A percentile compares a stretch with the other conserved stretches of the same genome.
Conservation (phyloP, 257 asterid genomes). For the Handroanthus guayacan region DNA sequence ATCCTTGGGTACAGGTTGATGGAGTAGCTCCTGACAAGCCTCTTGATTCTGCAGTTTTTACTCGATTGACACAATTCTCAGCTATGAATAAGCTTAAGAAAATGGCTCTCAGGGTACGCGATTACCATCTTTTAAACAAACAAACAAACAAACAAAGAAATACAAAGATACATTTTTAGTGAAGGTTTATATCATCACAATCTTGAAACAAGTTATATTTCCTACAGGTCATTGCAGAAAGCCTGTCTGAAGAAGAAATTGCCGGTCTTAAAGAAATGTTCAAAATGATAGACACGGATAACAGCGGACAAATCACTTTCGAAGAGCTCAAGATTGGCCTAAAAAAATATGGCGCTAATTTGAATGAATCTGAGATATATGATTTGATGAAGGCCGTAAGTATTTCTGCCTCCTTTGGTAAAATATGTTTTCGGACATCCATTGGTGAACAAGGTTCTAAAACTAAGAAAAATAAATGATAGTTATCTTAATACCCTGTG, state of each 20-base stretch:
- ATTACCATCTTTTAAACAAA: background rate
- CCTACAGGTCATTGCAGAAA: conserved; percentile 57
- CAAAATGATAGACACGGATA: conserved; percentile 54
- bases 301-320: conserved; percentile 57
- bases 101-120: conserved; percentile 61
- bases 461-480: no score
- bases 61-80: conserved; percentile 64
- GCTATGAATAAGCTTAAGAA: conserved; percentile 67
- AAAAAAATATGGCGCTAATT: conserved; percentile 51
- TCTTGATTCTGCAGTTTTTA: conserved; percentile 77
- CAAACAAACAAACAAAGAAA: background rate
- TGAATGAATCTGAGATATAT: conserved; percentile 51
- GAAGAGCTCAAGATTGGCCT: conserved; percentile 63
- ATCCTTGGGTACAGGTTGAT: conserved; percentile 76
- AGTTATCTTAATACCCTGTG: no score
- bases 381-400: conserved; percentile 57
- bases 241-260: conserved; percentile 59
- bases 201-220: conserved; percentile 3
- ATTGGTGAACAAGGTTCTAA: background rate
- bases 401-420: background rate
- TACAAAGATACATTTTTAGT: no score
- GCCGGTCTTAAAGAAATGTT: conserved; percentile 63
- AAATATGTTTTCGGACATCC: no score
- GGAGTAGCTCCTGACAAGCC: conserved; percentile 90
- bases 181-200: background rate